phyloP scores from a whole-genome alignment of 2,329 filamentous ascomycete species.

The Fusarium succisae region DNA sequence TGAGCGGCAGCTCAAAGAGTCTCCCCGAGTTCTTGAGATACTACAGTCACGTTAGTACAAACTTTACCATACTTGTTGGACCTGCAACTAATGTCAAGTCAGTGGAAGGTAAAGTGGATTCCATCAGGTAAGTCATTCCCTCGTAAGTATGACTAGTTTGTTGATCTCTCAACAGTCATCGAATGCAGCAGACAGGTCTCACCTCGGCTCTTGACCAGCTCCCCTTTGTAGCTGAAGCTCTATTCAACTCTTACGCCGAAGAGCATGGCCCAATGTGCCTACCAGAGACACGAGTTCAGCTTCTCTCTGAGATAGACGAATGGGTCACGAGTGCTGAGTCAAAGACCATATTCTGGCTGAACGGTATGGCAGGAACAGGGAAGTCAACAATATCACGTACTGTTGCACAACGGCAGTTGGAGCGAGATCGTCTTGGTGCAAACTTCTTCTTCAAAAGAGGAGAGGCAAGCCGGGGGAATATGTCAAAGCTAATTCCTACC shows the following conservation, averaged over 20 bases:
- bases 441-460: conserved; percentile 57
- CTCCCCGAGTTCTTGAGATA: conserved; percentile 62
- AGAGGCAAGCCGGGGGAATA: conserved; percentile 48
- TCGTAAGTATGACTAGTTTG: fast-evolving
- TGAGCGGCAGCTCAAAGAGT: conserved; percentile 61
- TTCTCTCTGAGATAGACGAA: conserved; percentile 36
- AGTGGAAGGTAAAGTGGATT: neutral
- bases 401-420: conserved; percentile 45
- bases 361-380: conserved; percentile 52
- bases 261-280: conserved; percentile 46
- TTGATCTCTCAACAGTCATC: neutral
- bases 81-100: fast-evolving
- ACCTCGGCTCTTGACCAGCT: fast-evolving
- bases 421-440: conserved; percentile 35
- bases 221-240: conserved; percentile 18
- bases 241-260: conserved; percentile 49
- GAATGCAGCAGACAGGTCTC: fast-evolving
- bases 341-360: conserved; percentile 50
- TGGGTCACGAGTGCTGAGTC: conserved; percentile 15
- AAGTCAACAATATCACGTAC: conserved; percentile 53
- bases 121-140: neutral
- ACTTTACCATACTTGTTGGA: fast-evolving
- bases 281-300: conserved; percentile 44
- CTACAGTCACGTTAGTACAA: neutral
- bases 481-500: conserved; percentile 50